A percentile compares a stretch with the other conserved stretches of the same genome.
These are phyloP conservation scores for Apiospora aurea DNA, from an alignment of 2,329 filamentous ascomycete species.

Conservation along the genomic window DNA sequence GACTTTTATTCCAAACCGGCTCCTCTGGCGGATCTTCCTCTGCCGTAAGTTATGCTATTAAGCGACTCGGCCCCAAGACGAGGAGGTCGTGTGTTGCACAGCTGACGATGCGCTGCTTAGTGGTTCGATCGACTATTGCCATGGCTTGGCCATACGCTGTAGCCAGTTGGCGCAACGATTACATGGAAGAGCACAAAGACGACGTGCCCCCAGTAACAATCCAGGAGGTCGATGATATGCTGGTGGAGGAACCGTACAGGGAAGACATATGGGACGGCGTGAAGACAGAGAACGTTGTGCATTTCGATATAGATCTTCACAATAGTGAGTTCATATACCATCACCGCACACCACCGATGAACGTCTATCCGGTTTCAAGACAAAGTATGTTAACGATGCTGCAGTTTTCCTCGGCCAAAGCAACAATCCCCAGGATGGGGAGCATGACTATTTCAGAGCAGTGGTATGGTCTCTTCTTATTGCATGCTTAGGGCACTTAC, in stretches of 20 bases:
- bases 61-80: not conserved
- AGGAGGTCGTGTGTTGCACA: not conserved
- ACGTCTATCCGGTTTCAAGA: too few relatives aligned
- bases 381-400: not conserved
- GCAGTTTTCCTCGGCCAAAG: slow-evolving; percentile 2
- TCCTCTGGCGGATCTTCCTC: slow-evolving; percentile 8
- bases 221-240: not conserved
- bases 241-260: not conserved
- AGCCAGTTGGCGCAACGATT: not conserved
- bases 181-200: too few relatives aligned
- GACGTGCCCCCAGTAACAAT: not conserved
- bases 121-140: not conserved
- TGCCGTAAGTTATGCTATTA: not conserved
- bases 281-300: not conserved
- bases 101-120: not conserved
- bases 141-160: not conserved
- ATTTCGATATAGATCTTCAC: not conserved
- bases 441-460: not conserved
- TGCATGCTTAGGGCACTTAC: too few relatives aligned
- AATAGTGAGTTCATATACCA: not conserved
- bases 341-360: not conserved
- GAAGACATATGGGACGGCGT: not conserved
- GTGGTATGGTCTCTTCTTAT: not conserved
- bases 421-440: not conserved
- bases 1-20: not conserved